Base-by-base conservation (phyloP, 2,329 filamentous ascomycete species). In the Arthrobotrys entomopaga region DNA sequence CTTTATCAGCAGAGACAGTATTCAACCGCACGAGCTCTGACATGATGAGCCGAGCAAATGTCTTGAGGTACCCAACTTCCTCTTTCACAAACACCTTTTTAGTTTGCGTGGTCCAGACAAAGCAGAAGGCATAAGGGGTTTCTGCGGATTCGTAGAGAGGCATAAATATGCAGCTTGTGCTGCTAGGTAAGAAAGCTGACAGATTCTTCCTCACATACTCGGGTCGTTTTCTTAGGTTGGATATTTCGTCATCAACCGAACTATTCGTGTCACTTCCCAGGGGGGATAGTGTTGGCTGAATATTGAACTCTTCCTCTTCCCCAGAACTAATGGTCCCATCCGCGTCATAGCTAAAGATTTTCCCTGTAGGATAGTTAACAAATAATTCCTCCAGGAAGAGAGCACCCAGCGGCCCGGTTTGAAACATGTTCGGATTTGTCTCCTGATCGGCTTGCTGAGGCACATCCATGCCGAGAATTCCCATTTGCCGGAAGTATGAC, bases 1-100 rank as follows among this genome's bases (percentile, higher is more conserved):
- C 85, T 60, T 81, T 83, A 38, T 84, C 82, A 0, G 82, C 81
- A 8, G 38, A 75, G 42, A 59, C 80, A 0, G 85, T 85, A 69
- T 87, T 85, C 53, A 86, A 73, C 1, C 85, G 82, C 0, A 84
- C 83, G 0, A 89, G 81, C 61, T 89, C 87, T 0, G 85, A 83
- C 82, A 87, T 87, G 15, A 87, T 85, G 0, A 84, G 84, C 61
- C 85, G 84, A 0, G 83, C 84, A 73, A 88, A 87, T 0, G 84
- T 84, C 3, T 81, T 80, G 4, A 85, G 86, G 11, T 82, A 84
- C 1, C 88, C 81, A 40, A 87, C 86, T 4, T 83, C 82, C 24
- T 83, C 80, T 0, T 81, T 76, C 0, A 82, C 83, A 38, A 87
- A 84, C 1, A 82, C 79, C 1, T 84, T 82, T 0, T 81, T 82